phyloP scores from a whole-genome alignment of 2,329 filamentous ascomycete species.

The Exserohilum turcica region DNA sequence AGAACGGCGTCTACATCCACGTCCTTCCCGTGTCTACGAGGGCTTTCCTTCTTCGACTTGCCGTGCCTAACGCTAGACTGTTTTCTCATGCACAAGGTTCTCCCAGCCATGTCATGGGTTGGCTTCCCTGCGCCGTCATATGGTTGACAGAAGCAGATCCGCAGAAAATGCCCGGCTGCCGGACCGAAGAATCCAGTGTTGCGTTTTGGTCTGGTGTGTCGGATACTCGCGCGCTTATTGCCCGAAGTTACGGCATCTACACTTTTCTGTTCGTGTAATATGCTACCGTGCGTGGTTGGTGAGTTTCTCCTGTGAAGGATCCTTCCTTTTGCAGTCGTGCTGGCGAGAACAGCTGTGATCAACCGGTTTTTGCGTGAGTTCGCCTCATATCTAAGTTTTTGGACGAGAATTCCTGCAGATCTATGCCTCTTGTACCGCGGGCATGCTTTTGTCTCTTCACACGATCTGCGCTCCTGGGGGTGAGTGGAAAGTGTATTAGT shows the following conservation, averaged over 20 bases:
- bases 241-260: neutral
- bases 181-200: slow-evolving; percentile 11
- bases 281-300: slow-evolving; percentile 4
- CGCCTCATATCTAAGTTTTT: slow-evolving; percentile 17
- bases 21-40: neutral
- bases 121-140: slow-evolving; percentile 31
- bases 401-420: slow-evolving; percentile 8
- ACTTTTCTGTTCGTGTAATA: neutral
- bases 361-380: slow-evolving; percentile 22
- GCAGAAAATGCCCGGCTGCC: slow-evolving; percentile 30
- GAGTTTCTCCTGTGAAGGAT: slow-evolving; percentile 17
- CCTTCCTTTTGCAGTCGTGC: slow-evolving; percentile 16
- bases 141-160: slow-evolving; percentile 46
- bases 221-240: neutral
- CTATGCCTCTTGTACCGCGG: slow-evolving; percentile 5
- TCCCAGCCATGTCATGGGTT: slow-evolving; percentile 1
- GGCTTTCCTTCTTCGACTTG: slow-evolving; percentile 6
- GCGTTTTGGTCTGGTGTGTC: neutral
- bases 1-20: slow-evolving; percentile 10
- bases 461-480: slow-evolving; percentile 12
- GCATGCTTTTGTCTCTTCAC: slow-evolving; percentile 4
- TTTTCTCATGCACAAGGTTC: slow-evolving; percentile 7
- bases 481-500: slow-evolving; percentile 26
- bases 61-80: neutral
- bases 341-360: slow-evolving; percentile 15